Evolutionary conservation across 768 basidiomycete species (phyloP), one percentile per base, ranked within the genome.

Genomic region (Hericium rajendrae): DNA sequence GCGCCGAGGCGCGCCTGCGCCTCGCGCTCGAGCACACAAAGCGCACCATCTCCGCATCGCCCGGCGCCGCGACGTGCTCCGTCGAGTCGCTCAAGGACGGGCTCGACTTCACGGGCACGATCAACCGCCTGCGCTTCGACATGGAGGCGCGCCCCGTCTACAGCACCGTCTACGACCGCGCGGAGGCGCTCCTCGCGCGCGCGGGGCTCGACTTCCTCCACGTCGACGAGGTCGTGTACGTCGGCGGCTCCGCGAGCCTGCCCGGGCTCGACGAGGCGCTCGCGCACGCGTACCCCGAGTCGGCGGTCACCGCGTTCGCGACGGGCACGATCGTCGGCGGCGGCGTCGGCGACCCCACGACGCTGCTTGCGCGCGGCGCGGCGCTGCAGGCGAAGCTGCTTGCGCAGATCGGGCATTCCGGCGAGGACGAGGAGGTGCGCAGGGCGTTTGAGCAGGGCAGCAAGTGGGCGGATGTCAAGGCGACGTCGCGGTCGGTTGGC

Each of bases 1-100:
- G 97, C 22, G 91, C 94, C 0, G 87, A 92, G 66, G 90, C 92
- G n/a, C 95, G 94, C 68, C 83, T 99, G 26, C 82, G 88, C 10
- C 82, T 98, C 20, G 92, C 94, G 6, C 83, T 97, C 56, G 94
- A 97, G 68, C 88, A 93, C 69, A 95, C 93, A 28, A 99, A 97
- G 73, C 84, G 94, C 62, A 93, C 92, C 0, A 78, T 98, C 62
- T 86, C 84, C 53, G 94, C 95, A 0, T 87, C 86, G 4, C 80
- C 86, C 11, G 57, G 55, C 52, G 90, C 93, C 1, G 94, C 92
- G 2, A 89, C 90, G 1, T 91, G 92, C 72, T 88, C 89, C 15
- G 89, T 99, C 62, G 94, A 97, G 72, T 91, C 88, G 0, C 79
- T 99, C 64, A 95, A 94, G 70, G 94, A 95, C 57, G 95, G 94